phyloP scores from a whole-genome alignment of 2,329 filamentous ascomycete species.

The Aspergillus costaricaensis region DNA sequence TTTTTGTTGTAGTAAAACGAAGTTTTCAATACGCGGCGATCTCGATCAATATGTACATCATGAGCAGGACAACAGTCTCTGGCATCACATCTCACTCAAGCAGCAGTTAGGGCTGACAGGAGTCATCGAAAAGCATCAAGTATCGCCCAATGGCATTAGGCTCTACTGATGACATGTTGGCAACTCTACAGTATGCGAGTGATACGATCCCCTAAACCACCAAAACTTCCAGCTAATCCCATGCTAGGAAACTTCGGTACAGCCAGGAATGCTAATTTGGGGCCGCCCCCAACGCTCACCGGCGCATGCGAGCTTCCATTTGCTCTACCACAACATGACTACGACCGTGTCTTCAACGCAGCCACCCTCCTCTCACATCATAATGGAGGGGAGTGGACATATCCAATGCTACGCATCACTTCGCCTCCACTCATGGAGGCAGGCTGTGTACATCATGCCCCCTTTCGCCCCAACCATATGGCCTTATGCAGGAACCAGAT shows the following conservation, averaged over 20 bases:
- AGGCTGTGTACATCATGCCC: not conserved
- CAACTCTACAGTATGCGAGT: not conserved
- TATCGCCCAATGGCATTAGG: not conserved
- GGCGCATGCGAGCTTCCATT: not conserved
- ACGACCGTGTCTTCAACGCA: not conserved
- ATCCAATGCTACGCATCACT: not conserved
- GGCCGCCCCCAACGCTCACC: slow-evolving; percentile 9
- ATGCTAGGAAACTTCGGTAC: not conserved
- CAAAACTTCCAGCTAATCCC: not conserved
- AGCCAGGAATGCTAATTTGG: slow-evolving; percentile 6
- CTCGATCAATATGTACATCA: too few relatives aligned
- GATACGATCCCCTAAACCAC: not conserved
- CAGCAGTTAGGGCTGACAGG: not conserved
- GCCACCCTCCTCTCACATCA: not conserved
- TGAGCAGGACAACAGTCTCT: too few relatives aligned
- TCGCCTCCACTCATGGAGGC: not conserved
- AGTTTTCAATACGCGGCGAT: fast-evolving
- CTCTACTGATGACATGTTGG: not conserved
- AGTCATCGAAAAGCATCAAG: not conserved
- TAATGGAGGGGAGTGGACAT: not conserved
- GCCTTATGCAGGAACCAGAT: not conserved
- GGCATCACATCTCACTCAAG: not conserved
- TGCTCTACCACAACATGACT: not conserved
- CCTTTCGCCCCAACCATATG: not conserved
- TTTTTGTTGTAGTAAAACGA: too few relatives aligned